phyloP scores from a whole-genome alignment of 1,139 yeast species.

The Pneumocystis jirovecii region DNA sequence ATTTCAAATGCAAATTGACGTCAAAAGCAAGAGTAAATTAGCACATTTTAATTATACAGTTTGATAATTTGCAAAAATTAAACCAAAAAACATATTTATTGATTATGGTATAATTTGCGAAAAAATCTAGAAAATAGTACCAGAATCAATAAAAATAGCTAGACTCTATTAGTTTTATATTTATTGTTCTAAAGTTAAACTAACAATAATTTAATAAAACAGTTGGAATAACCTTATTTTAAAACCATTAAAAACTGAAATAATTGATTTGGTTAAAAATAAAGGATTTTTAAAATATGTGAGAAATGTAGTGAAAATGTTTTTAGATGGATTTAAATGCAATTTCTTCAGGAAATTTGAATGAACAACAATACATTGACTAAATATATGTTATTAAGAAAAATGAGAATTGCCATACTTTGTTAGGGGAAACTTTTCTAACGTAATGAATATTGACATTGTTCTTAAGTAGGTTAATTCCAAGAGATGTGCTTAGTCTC shows the following conservation, averaged over 20 bases:
- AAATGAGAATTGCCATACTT: conserved; percentile 19
- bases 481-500: conserved; percentile 42
- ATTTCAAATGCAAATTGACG: too few species aligned
- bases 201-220: too few species aligned
- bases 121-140: too few species aligned
- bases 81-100: too few species aligned
- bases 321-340: conserved; percentile 34
- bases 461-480: conserved; percentile 32
- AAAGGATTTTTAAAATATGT: not conserved
- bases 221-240: too few species aligned
- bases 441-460: conserved; percentile 59
- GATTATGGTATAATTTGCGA: not conserved
- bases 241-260: too few species aligned
- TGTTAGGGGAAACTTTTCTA: conserved; percentile 89
- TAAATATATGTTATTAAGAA: not conserved
- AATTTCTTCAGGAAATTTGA: conserved; percentile 60
- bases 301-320: not conserved
- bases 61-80: not conserved
- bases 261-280: not conserved
- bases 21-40: not conserved
- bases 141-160: too few species aligned
- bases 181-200: too few species aligned
- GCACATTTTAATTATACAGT: too few species aligned
- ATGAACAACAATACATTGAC: conserved; percentile 84
- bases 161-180: too few species aligned